Percentiles rank a stretch among this genome's conserved stretches.
phyloP scores from a whole-genome alignment of 768 basidiomycete species.

The Mycena alexandri region DNA sequence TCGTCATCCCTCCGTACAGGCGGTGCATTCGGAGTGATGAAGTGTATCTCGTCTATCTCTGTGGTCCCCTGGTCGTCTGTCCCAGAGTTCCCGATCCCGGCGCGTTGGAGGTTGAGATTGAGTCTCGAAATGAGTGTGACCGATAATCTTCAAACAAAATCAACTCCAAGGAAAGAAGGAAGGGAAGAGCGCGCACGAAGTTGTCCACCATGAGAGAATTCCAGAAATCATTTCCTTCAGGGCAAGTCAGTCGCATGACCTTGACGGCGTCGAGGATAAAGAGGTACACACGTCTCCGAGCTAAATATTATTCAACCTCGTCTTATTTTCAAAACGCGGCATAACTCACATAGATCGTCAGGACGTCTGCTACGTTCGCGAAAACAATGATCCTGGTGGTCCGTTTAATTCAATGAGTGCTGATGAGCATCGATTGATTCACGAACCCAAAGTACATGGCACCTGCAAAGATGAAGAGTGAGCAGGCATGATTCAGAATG shows the following conservation, averaged over 20 bases:
- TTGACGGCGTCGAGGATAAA: background rate
- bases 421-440: background rate
- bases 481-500: too few relatives aligned
- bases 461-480: too few relatives aligned
- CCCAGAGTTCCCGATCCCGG: background rate
- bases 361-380: constrained; percentile 30
- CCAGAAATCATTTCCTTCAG: too few relatives aligned
- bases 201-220: too few relatives aligned
- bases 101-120: constrained; percentile 18
- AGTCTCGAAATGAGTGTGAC: constrained; percentile 16
- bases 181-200: too few relatives aligned
- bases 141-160: constrained; percentile 4
- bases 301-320: background rate
- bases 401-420: background rate
- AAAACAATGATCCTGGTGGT: constrained; percentile 30
- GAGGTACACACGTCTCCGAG: constrained; percentile 1
- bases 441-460: constrained; percentile 36
- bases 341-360: constrained; percentile 26
- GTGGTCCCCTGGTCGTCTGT: constrained; percentile 1
- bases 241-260: too few relatives aligned
- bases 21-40: constrained; percentile 1
- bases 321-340: background rate
- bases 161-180: too few relatives aligned
- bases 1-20: background rate
- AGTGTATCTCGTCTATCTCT: constrained; percentile 18